Base-by-base conservation (phyloP, 2,329 filamentous ascomycete species). In the Aureobasidium namibiae region DNA sequence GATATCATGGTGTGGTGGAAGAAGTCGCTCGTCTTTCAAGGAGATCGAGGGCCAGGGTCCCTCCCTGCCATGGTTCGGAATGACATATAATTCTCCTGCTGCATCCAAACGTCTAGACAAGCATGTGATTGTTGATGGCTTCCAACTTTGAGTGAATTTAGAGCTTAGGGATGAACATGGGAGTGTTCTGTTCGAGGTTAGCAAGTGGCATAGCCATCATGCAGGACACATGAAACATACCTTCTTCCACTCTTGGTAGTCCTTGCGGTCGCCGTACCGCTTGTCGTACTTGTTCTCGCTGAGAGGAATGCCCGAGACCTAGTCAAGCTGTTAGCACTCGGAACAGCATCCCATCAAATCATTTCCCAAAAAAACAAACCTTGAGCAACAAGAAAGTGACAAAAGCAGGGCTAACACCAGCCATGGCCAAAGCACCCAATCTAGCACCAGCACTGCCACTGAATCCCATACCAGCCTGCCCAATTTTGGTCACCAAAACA, bases 211-310 rank as follows among this genome's bases (percentile, higher is more conserved):
- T 10, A 1, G 23, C 42, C 14, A 3, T 29, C 24, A 23, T 29
- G 14, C 1, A 26, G 13, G 4, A 23, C 16, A 10, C 13, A 49
- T 34, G 13, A 34, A 13, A 10, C 56, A 1, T 24, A 50, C 56
- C 42, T 57, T 57, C 34, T 86, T 87, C 85, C 85, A 88, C 69
- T 81, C 75, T 67, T 83, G 78, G 66, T 89, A 88, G 62, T 87
- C 85, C 71, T 82, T 80, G 41, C 82, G 75, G 62, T 84, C 74
- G 0, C 84, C 85, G 66, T 82, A 88, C 56, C 75, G 74, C 71
- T 82, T 78, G 69, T 88, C 83, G 66, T 89, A 88, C 73, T 88
- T 88, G 42, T 75, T 76, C 75, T 88, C 85, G 64, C 83, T 87
- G 70, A 88, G 64, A 4, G 85, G 84, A 26, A 88, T 77, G 7